Conservation (phyloP, 176 grass and related monocot species). For the Guadua angustifolia region DNA sequence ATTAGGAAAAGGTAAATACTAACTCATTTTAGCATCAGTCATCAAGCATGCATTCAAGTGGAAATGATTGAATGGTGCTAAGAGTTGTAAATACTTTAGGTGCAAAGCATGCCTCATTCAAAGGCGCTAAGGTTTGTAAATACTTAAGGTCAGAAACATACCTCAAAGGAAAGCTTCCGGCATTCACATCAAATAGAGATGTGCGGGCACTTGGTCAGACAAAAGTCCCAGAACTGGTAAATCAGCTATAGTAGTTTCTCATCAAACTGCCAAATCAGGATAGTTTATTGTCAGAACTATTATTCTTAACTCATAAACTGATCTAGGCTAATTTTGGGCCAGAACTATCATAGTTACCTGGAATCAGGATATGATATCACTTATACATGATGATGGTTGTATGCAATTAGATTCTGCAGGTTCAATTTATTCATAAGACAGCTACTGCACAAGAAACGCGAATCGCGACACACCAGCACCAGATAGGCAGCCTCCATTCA, state of each 20-base stretch:
- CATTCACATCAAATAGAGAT: constrained; percentile 4
- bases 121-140: not conserved
- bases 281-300: constrained; percentile 17
- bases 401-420: constrained; percentile 7
- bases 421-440: constrained; percentile 26
- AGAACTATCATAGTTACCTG: constrained; percentile 21
- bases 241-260: constrained; percentile 1
- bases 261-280: constrained; percentile 24
- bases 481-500: constrained; percentile 1
- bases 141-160: constrained; percentile 28
- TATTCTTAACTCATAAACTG: constrained; percentile 2
- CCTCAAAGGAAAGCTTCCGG: constrained; percentile 24
- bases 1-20: not conserved
- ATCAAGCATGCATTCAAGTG: not conserved
- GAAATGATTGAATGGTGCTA: not conserved
- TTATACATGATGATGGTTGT: not conserved
- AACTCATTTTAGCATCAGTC: not conserved
- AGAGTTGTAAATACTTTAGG: constrained; percentile 10
- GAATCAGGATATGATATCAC: constrained; percentile 11
- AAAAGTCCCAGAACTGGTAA: constrained; percentile 1
- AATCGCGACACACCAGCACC: not conserved
- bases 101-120: not conserved
- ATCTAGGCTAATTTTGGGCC: not conserved
- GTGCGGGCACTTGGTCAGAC: not conserved
- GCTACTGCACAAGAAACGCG: constrained; percentile 14